Percentiles rank a stretch among this genome's conserved stretches.
Conservation (phyloP, 441 rosid species). For the Gossypium gossypioides region DNA sequence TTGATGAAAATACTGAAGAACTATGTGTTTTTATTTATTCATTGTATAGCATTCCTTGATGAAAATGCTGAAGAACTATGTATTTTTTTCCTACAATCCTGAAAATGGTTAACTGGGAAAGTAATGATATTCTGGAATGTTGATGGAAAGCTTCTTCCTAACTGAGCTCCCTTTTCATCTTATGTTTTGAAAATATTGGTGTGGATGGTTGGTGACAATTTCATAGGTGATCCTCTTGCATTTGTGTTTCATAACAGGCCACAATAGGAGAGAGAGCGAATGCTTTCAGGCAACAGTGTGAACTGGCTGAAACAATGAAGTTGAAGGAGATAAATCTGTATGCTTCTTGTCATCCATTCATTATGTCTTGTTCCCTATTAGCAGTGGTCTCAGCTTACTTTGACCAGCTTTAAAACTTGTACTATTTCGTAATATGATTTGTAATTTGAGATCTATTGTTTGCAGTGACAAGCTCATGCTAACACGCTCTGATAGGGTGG, state of each 20-base stretch:
- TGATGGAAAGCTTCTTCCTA: neutral
- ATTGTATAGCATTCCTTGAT: neutral
- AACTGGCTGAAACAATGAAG: constrained; percentile 86
- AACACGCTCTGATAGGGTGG: constrained; percentile 78
- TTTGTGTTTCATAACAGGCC: constrained; percentile 47
- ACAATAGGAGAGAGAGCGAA: constrained; percentile 88
- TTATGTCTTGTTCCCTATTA: neutral
- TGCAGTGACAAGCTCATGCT: constrained; percentile 85
- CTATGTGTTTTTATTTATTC: neutral
- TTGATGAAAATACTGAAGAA: neutral
- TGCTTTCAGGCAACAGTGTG: constrained; percentile 91
- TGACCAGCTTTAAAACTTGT: neutral
- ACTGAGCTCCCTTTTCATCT: neutral
- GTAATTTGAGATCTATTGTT: neutral
- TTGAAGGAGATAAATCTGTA: constrained; percentile 98
- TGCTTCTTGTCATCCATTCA: constrained; percentile 17
- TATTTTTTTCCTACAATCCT: neutral
- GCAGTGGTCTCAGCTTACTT: neutral
- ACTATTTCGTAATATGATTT: neutral
- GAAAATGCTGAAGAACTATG: neutral
- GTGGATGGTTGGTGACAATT: neutral
- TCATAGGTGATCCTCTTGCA: constrained; percentile 5
- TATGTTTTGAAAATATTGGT: constrained; percentile 3
- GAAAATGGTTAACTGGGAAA: neutral
- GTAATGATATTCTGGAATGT: neutral